Percentiles rank a stretch among this genome's conserved stretches.
phyloP scores from a whole-genome alignment of 495 filamentous ascomycete genomes.

The Penicillium psychrofluorescens region DNA sequence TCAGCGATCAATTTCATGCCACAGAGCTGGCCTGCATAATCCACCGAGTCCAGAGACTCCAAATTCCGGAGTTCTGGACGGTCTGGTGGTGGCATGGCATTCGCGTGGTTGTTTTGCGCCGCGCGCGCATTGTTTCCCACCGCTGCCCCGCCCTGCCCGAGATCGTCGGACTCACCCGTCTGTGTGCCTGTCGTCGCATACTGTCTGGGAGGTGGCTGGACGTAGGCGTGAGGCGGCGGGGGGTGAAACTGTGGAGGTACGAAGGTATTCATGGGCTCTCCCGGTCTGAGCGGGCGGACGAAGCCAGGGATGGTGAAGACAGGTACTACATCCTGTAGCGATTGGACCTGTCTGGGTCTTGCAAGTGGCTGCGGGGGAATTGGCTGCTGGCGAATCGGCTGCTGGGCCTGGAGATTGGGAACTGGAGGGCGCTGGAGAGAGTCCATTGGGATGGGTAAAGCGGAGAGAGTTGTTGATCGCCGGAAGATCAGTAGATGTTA shows the following conservation, averaged over 20 bases:
- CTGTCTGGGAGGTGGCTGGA: too few species aligned
- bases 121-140: constrained; percentile 7
- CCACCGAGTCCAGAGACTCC: neutral
- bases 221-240: too few species aligned
- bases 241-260: neutral
- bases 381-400: constrained; percentile 5
- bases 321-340: too few species aligned
- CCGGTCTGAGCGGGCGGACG: constrained; percentile 4
- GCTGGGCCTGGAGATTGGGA: neutral
- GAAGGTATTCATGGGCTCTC: constrained; percentile 16
- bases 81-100: too few species aligned
- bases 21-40: constrained; percentile 42
- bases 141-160: constrained; percentile 1
- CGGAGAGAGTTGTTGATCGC: constrained; percentile 11
- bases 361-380: constrained; percentile 10
- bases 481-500: neutral
- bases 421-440: constrained; percentile 15
- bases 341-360: constrained; percentile 4
- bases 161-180: neutral
- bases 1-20: constrained; percentile 53
- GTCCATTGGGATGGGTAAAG: constrained; percentile 28
- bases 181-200: too few species aligned
- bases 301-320: constrained; percentile 2
- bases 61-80: constrained; percentile 5
- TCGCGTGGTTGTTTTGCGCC: neutral